Evolutionary conservation across 1,284 basidiomycete genomes (phyloP), one percentile per base, ranked within the genome.

Genomic region (Boletellus deceptivus): DNA sequence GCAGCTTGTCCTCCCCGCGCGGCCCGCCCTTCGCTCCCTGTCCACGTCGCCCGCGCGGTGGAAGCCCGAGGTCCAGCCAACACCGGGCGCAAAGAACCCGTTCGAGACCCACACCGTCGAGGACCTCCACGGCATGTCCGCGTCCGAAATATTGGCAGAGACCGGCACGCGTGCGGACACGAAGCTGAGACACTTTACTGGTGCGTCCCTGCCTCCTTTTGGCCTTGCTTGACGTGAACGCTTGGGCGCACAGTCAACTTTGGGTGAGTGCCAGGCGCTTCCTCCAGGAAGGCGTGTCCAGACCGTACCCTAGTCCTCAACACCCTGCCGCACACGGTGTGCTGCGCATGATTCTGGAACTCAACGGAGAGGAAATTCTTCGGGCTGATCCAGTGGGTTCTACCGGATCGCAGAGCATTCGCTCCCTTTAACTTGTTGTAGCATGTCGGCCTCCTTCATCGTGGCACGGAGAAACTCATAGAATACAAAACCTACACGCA

Each of bases 401-500:
- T 35, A 25, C 20, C 42, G 33, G 6, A 46, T 40, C n/a, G 49
- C 46, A 18, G 25, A 33, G 17, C 1, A 4, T 5, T 25, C 14
- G 8, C 11, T 4, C n/a, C n/a, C 48, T 55, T 22, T 58, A 27
- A 34, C 22, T 35, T 34, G 20, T 48, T 38, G 58, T 59, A 93
- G 89, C 96, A 99, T 66, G 88, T 99, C 63, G 97, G 96, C 56
- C 81, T 99, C 37, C 81, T 99, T 54, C 96, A 99, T 73, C 86
- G 97, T 64, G 96, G 95, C 35, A 99, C 96, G 17, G 96, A 99
- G 72, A 99, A 99, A 74, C 81, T 99, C 50, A 99, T 98, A 65
- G 96, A 99, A 75, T 98, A 96, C 82, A 99, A 99, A 79, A 98
- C 89, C 10, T 99, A 98, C 71, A 93, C 87, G 14, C 97, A 98